A percentile compares a stretch with the other conserved stretches of the same genome.
These are phyloP conservation scores for Didymella sp. DNA, from an alignment of 2,329 filamentous ascomycete species.

Conservation along the genomic window DNA sequence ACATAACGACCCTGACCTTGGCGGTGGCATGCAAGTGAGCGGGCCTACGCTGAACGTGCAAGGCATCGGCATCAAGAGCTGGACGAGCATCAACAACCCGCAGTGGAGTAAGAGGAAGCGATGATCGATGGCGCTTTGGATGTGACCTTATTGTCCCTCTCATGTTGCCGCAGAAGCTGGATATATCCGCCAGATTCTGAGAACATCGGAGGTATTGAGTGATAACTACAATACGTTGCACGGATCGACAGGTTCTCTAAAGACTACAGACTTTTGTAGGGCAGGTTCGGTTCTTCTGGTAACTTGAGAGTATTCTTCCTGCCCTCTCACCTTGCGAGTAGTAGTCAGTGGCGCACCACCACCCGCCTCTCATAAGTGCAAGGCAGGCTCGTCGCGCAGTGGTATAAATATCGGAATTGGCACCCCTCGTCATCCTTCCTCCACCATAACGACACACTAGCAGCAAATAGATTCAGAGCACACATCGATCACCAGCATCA, in stretches of 20 bases:
- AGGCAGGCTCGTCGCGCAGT: background rate
- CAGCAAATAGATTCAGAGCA: background rate
- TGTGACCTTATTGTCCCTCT: too few relatives aligned
- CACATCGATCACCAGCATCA: background rate
- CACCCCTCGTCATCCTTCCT: background rate
- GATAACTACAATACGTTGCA: too few relatives aligned
- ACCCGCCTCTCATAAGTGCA: background rate
- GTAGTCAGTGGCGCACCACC: background rate
- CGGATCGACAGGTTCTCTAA: too few relatives aligned
- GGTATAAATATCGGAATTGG: background rate
- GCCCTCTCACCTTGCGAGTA: background rate
- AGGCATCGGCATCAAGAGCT: background rate
- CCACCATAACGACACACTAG: background rate
- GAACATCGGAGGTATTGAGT: too few relatives aligned
- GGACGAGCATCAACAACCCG: background rate
- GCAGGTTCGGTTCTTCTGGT: too few relatives aligned
- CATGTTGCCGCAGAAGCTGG: too few relatives aligned
- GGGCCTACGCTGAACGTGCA: constrained; percentile 5
- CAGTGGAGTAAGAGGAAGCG: background rate
- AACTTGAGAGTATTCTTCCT: background rate
- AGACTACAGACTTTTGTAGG: too few relatives aligned
- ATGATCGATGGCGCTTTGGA: background rate
- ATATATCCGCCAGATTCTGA: too few relatives aligned
- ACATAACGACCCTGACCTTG: background rate
- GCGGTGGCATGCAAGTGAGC: background rate